Base-by-base conservation (phyloP, 2,329 filamentous ascomycete species). In the Aspergillus latus region DNA sequence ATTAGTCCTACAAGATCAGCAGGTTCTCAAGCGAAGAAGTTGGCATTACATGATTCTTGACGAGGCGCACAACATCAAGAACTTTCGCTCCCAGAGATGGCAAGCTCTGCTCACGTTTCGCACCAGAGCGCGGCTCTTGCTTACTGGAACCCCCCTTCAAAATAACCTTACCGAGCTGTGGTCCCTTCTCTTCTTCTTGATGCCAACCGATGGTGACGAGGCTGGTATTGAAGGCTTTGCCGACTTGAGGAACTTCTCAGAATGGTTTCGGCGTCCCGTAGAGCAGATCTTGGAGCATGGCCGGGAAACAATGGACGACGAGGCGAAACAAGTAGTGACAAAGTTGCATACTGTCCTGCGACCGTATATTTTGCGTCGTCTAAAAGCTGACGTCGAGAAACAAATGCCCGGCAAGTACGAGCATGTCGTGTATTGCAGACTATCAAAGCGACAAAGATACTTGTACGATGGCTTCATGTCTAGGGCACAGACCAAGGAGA, bases 31-130 rank as follows among this genome's bases (percentile, higher is more conserved):
- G 71, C 86, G 92, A 60, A 86, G 93, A 34, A 84, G 86, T 52
- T 99, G 95, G 95, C 92, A 97, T 70, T 99, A 97, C 74, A 91
- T 99, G 84, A 92, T 99, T 61, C 84, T 99, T 1, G 94, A 99
- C 65, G 94, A 99, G 76, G 94, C 95, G 0, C 94, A 99, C 78
- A 97, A 99, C 75, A 99, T 99, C 81, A 97, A 99, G 70, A 99
- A 99, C 74, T 99, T 97, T 80, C 92, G 96, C 68, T 97, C 93
- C 1, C 92, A 97, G 72, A 83, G 93, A 61, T 99, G 94, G 92
- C 94, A 97, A 72, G 93, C 92, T 0, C 83, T 99, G 61, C 84
- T 99, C 21, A 94, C 89, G 0, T 95, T 99, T 77, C 93, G 95
- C 66, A 97, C 94, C 0, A 87, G 88, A 61, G 88, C 92, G 29